Percentiles rank a stretch among this genome's conserved stretches.
These are phyloP conservation scores for Colletotrichum liaoningense DNA, from an alignment of 2,329 filamentous ascomycete species.

Conservation along the genomic window DNA sequence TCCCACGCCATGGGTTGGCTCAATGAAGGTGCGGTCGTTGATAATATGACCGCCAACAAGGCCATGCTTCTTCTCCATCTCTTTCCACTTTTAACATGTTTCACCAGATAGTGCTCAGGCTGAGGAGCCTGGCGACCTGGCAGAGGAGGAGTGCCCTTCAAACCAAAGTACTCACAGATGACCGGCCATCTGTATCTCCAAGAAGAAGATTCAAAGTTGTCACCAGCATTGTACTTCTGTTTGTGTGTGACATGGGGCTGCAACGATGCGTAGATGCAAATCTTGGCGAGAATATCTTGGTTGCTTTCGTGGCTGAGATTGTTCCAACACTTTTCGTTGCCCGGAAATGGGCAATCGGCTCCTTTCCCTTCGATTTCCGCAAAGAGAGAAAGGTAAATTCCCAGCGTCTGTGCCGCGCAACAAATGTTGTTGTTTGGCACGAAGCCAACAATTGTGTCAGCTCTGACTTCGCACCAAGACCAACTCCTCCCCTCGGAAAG, in stretches of 20 bases:
- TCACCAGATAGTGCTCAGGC: neutral
- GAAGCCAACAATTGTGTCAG: neutral
- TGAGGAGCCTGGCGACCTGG: neutral
- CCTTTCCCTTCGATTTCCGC: neutral
- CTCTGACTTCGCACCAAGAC: neutral
- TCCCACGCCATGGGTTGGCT: neutral
- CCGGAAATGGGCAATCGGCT: neutral
- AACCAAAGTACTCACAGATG: neutral
- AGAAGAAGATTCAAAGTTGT: neutral
- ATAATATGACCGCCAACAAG: neutral
- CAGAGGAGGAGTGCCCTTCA: neutral
- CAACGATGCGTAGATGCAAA: neutral
- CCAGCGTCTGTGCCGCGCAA: neutral
- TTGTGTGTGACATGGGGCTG: neutral
- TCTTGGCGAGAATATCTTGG: neutral
- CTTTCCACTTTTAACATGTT: neutral
- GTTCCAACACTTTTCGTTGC: neutral
- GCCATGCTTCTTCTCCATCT: neutral
- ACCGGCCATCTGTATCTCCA: neutral
- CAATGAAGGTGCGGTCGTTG: neutral
- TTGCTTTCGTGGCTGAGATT: neutral
- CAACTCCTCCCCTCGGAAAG: neutral
- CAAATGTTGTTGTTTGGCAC: neutral
- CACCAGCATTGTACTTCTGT: neutral
- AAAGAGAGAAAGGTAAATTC: neutral